phyloP scores from a whole-genome alignment of 495 filamentous ascomycete species.

The Astrothelium subdiscretum region DNA sequence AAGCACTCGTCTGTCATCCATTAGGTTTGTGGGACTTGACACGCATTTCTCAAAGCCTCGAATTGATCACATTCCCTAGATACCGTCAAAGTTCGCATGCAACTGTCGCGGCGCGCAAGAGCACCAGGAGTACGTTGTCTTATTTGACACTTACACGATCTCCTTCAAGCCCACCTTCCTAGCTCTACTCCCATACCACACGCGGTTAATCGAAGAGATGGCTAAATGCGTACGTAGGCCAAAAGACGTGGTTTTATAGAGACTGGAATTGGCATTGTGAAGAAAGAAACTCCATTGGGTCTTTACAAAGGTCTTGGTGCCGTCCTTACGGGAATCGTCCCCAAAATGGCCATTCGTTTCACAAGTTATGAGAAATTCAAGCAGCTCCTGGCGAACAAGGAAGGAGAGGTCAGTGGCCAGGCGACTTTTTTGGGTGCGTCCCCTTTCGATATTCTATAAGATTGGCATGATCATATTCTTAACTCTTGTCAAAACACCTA shows the following conservation, averaged over 20 bases:
- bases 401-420: constrained; percentile 56
- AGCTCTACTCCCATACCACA: constrained; percentile 5
- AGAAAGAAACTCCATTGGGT: constrained; percentile 77
- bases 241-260: constrained; percentile 77
- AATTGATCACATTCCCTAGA: constrained; percentile 36
- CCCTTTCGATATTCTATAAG: no score
- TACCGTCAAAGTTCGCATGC: constrained; percentile 99
- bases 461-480: no score
- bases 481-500: no score
- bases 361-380: constrained; percentile 97
- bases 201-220: constrained; percentile 1
- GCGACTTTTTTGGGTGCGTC: constrained; percentile 68
- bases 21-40: constrained; percentile 49
- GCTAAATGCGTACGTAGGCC: constrained; percentile 27
- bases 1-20: constrained; percentile 93
- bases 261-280: constrained; percentile 80
- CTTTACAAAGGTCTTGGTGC: constrained; percentile 96
- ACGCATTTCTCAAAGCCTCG: not conserved
- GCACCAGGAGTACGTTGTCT: constrained; percentile 56
- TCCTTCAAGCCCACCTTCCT: not conserved
- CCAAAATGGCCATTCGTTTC: constrained; percentile 99
- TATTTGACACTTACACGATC: not conserved
- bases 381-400: constrained; percentile 57
- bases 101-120: constrained; percentile 77
- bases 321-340: constrained; percentile 91